phyloP scores from a whole-genome alignment of 345 rosid species.

The Dimocarpus longan region DNA sequence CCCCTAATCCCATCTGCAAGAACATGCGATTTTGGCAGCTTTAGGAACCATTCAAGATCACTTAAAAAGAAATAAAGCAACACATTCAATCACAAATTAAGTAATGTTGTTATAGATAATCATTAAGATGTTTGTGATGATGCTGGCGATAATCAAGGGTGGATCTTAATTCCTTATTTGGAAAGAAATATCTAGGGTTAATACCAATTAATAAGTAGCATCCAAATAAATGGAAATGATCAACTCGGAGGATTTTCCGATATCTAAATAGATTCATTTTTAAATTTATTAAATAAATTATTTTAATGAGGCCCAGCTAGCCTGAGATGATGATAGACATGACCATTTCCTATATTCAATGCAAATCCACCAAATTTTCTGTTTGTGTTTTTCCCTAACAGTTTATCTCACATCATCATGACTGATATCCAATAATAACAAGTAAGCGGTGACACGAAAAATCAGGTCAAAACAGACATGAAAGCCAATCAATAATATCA shows the following conservation, averaged over 20 bases:
- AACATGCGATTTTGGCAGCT: conserved; percentile 14
- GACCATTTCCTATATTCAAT: neutral
- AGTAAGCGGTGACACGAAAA: conserved; percentile 22
- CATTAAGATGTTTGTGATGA: neutral
- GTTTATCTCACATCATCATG: neutral
- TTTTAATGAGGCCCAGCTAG: neutral
- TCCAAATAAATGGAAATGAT: neutral
- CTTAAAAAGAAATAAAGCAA: neutral
- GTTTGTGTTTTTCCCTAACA: conserved; percentile 3
- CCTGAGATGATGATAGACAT: neutral
- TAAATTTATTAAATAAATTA: neutral
- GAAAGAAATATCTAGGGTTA: conserved; percentile 13
- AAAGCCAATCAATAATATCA: conserved; percentile 10
- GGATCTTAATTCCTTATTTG: neutral
- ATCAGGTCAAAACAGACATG: conserved; percentile 15
- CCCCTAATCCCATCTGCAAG: conserved; percentile 67
- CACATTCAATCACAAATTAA: neutral
- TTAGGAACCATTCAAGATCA: neutral
- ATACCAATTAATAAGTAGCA: conserved; percentile 2
- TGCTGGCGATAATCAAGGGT: neutral
- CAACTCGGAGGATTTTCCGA: neutral
- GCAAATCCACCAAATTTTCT: neutral
- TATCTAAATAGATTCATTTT: neutral
- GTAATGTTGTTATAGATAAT: neutral
- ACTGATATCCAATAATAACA: conserved; percentile 10